Percentiles rank a stretch among this genome's conserved stretches.
Evolutionary conservation across 768 basidiomycete species (phyloP).

Genomic region (Phallus indusiatus): DNA sequence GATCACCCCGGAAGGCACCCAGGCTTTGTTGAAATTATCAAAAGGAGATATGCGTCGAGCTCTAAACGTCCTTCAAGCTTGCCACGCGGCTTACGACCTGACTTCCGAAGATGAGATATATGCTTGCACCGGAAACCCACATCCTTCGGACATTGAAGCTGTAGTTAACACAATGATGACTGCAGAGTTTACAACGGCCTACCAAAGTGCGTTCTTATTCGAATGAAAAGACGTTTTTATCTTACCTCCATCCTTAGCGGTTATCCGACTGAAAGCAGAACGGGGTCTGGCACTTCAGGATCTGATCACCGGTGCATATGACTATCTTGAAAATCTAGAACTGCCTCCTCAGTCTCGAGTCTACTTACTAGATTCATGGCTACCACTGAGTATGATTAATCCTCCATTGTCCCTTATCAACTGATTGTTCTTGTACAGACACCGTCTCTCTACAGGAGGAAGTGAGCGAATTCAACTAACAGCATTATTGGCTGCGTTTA

Average conservation of each 20-base stretch:
- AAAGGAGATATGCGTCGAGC: constrained; percentile 97
- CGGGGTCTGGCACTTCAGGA: constrained; percentile 94
- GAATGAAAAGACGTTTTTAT: neutral
- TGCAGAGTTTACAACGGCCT: constrained; percentile 90
- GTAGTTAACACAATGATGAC: constrained; percentile 94
- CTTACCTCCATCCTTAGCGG: constrained; percentile 45
- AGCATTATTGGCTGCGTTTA: constrained; percentile 86
- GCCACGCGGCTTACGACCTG: constrained; percentile 90
- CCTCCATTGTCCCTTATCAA: neutral
- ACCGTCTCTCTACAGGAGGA: constrained; percentile 85
- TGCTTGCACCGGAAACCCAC: constrained; percentile 93
- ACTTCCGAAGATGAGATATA: constrained; percentile 89
- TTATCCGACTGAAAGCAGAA: constrained; percentile 78
- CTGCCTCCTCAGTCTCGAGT: constrained; percentile 79
- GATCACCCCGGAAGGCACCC: constrained; percentile 75
- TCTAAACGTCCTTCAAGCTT: constrained; percentile 93
- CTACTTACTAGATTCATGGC: constrained; percentile 90
- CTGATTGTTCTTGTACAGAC: constrained; percentile 36
- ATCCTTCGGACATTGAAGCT: constrained; percentile 87
- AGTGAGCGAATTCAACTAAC: constrained; percentile 93
- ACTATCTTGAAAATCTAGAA: constrained; percentile 80
- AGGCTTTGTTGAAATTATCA: constrained; percentile 87
- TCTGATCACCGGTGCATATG: constrained; percentile 83
- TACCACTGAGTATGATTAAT: constrained; percentile 74
- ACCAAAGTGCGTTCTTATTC: constrained; percentile 47